These are phyloP conservation scores for Theileria sp. DNA, from an alignment of 169 alveolate species.

Conservation along the genomic window DNA sequence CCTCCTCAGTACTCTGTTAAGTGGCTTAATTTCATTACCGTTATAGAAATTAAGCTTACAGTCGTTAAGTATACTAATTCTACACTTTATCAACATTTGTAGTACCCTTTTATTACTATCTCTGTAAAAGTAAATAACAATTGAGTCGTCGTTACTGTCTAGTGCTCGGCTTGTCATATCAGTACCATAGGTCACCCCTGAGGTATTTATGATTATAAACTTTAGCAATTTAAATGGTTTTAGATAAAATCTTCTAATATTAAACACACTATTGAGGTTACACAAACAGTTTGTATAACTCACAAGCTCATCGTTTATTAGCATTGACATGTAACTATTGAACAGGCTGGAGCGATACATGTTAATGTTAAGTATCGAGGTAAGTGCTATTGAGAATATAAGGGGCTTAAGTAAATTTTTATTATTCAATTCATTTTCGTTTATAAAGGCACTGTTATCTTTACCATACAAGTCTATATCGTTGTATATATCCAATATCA, in stretches of 20 bases:
- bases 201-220: slow-evolving; percentile 23
- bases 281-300: slow-evolving; percentile 59
- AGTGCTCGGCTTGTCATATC: neutral
- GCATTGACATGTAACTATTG: slow-evolving; percentile 40
- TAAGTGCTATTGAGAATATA: slow-evolving; percentile 51
- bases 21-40: slow-evolving; percentile 36
- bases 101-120: slow-evolving; percentile 49
- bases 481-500: slow-evolving; percentile 46
- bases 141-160: slow-evolving; percentile 48
- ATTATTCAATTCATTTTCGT: slow-evolving; percentile 33
- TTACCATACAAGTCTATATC: slow-evolving; percentile 51
- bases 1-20: slow-evolving; percentile 45
- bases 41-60: slow-evolving; percentile 51
- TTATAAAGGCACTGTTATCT: slow-evolving; percentile 49
- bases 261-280: slow-evolving; percentile 43
- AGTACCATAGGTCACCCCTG: neutral
- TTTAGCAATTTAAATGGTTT: slow-evolving; percentile 44
- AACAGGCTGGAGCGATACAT: slow-evolving; percentile 22
- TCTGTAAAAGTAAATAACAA: slow-evolving; percentile 45
- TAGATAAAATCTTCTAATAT: slow-evolving; percentile 31
- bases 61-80: slow-evolving; percentile 45
- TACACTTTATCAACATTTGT: slow-evolving; percentile 59
- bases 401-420: slow-evolving; percentile 43
- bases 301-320: slow-evolving; percentile 27
- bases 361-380: slow-evolving; percentile 8